These are phyloP conservation scores for Brasilioporus rufonigricans DNA, from an alignment of 768 basidiomycete species.

Conservation along the genomic window DNA sequence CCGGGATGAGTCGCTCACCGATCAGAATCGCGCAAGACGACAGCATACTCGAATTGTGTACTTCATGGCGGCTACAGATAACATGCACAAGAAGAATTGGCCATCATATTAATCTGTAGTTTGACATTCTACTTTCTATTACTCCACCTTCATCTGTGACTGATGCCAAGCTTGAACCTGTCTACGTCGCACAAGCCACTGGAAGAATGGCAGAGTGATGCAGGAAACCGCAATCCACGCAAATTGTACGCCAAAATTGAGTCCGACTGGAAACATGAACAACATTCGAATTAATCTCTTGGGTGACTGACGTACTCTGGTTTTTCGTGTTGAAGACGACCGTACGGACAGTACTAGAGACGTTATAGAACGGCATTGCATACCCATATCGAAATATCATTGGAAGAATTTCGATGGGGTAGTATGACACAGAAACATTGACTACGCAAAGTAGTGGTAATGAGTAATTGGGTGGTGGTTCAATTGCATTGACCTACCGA, in stretches of 20 bases:
- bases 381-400: conserved; percentile 63
- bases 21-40: background rate
- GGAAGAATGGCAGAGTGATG: conserved; percentile 49
- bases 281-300: background rate
- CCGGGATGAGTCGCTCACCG: background rate
- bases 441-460: conserved; percentile 28
- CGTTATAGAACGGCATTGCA: conserved; percentile 70
- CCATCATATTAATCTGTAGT: background rate
- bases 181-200: conserved; percentile 38
- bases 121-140: background rate
- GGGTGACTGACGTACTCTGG: conserved; percentile 39
- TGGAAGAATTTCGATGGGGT: conserved; percentile 60
- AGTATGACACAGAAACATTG: conserved; percentile 56
- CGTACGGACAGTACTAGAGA: conserved; percentile 56
- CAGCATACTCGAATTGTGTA: background rate
- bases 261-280: conserved; percentile 43
- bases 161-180: conserved; percentile 23
- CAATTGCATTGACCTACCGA: conserved; percentile 36
- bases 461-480: background rate
- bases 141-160: conserved; percentile 12
- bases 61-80: background rate
- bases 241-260: conserved; percentile 60
- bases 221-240: conserved; percentile 56
- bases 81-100: background rate
- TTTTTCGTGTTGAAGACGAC: conserved; percentile 68